phyloP scores from a whole-genome alignment of 139 green algal genomes.

The Chlorella sorokiniana region DNA sequence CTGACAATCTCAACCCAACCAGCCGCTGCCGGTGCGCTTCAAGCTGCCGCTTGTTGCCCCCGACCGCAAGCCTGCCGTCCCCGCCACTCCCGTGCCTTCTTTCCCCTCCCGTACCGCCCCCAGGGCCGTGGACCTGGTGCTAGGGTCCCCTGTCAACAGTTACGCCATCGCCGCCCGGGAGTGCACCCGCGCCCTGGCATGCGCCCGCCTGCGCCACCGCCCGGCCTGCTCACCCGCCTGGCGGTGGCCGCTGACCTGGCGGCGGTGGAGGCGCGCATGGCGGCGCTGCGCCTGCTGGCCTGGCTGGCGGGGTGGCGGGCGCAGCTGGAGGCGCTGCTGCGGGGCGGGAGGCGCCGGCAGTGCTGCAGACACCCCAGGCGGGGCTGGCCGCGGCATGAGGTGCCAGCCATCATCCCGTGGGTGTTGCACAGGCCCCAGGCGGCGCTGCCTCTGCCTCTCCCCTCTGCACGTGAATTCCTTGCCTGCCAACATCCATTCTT shows the following conservation, averaged over 20 bases:
- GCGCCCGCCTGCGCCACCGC: constrained; percentile 37
- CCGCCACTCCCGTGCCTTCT: not conserved
- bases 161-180: constrained; percentile 86
- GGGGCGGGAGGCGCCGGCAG: not conserved
- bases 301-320: constrained; percentile 24
- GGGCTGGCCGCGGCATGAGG: not conserved
- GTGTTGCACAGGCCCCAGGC: too few species aligned
- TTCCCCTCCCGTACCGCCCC: not conserved
- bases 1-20: too few species aligned
- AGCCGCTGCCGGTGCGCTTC: too few species aligned
- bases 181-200: constrained; percentile 74
- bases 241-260: not conserved
- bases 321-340: constrained; percentile 17
- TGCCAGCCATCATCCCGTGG: not conserved
- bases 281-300: constrained; percentile 32
- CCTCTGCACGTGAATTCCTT: too few species aligned
- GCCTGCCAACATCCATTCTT: too few species aligned
- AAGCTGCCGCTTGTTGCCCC: too few species aligned
- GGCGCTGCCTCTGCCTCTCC: too few species aligned
- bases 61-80: too few species aligned
- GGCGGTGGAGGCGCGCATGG: constrained; percentile 52
- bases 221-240: constrained; percentile 22
- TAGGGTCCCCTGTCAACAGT: constrained; percentile 70
- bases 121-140: constrained; percentile 31
- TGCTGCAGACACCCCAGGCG: not conserved